Evolutionary conservation across 345 rosid species (phyloP).

Genomic region (Rhizophora mangle): DNA sequence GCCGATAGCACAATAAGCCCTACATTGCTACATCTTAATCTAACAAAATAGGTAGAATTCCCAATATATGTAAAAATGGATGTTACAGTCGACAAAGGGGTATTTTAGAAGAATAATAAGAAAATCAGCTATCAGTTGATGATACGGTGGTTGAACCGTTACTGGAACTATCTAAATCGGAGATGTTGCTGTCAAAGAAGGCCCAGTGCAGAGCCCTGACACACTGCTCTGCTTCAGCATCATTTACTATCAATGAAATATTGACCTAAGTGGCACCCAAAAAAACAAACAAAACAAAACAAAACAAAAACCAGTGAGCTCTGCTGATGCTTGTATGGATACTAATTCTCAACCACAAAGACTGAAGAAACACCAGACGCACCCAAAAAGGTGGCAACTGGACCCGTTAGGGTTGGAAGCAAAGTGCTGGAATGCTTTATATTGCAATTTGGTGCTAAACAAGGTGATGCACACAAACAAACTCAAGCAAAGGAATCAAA

Average conservation of each 20-base stretch:
- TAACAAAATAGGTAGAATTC: too few species aligned
- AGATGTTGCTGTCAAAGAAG: conserved; percentile 65
- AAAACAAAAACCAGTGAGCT: background rate
- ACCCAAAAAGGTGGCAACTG: too few species aligned
- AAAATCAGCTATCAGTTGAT: conserved; percentile 6
- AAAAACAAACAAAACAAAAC: too few species aligned
- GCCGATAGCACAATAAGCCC: too few species aligned
- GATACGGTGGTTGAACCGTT: conserved; percentile 37
- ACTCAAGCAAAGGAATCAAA: background rate
- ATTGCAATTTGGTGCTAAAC: background rate
- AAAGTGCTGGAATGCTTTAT: background rate
- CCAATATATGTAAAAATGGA: too few species aligned
- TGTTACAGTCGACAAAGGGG: too few species aligned
- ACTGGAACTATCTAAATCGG: conserved; percentile 34
- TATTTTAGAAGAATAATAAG: too few species aligned
- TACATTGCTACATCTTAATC: too few species aligned
- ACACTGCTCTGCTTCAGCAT: conserved; percentile 76
- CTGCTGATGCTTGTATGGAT: background rate
- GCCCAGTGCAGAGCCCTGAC: conserved; percentile 73
- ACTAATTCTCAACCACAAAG: background rate
- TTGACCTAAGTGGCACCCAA: conserved; percentile 54
- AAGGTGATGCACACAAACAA: background rate
- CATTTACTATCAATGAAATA: conserved; percentile 82
- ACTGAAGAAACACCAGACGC: background rate
- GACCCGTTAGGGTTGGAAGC: too few species aligned